Evolutionary conservation across 192 early-diverging fungal genomes (phyloP), one percentile per base, ranked within the genome.

Genomic region (Entrophospora sp.): DNA sequence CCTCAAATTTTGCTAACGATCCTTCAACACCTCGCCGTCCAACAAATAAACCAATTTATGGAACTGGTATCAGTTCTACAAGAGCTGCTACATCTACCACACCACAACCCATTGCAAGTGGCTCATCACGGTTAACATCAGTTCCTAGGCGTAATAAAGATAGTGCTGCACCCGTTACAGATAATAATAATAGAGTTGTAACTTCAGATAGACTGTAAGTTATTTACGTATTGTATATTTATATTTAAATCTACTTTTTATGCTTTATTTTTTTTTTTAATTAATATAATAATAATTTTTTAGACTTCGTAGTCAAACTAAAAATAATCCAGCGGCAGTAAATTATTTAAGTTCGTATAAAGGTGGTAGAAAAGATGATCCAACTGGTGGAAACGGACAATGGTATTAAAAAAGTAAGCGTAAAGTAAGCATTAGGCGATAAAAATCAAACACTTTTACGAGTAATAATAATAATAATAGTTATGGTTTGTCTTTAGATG

Each of bases 171-270:
- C 42, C 66, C 13, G 25, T n/a, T 18, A n/a, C 43, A n/a, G 28
- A 18, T 38, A 48, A 49, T 51, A 53, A 65, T 53, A 44, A 1
- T 52, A 16, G 46, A 38, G 48, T 32, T 22, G 24, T 37, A 12
- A 7, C 58, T 45, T 68, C 66, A 2, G 66, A 68, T 45, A 30
- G 66, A 61, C 46, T 68, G 66, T 68, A 49, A 24, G 66, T 61
- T 35, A n/a, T n/a, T n/a, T n/a, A n/a, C n/a, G n/a, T 20, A 22
- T n/a, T 58, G 12, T 14, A 31, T n/a, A 5, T 53, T 53, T n/a
- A 30, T 32, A 53, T 22, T 58, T 22, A 5, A 37, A 22, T 38
- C 13, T 38, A 14, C 4, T 34, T 22, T 9, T 22, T 10, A 20
- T 34, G 3, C 0, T 37, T 58, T 4, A 16, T 58, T 32, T 16